Percentiles rank a stretch among this genome's conserved stretches.
These are phyloP conservation scores for Backusella mclennaniae DNA, from an alignment of 192 early-diverging fungal species.

Conservation along the genomic window DNA sequence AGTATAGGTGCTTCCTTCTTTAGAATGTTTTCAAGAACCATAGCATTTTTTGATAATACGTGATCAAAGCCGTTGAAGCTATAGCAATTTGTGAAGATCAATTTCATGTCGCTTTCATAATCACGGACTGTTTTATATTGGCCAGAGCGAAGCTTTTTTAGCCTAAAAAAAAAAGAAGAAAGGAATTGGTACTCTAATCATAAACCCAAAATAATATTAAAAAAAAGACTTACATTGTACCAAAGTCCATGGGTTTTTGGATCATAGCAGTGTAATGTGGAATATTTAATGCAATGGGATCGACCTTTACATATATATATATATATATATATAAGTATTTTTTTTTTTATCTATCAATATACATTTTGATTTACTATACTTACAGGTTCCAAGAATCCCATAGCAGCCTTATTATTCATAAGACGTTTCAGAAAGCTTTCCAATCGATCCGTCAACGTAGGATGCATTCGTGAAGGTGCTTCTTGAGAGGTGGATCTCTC, in stretches of 20 bases:
- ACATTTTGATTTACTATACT: background rate
- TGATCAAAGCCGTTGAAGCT: slow-evolving; percentile 63
- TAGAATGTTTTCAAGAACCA: slow-evolving; percentile 42
- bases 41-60: slow-evolving; percentile 59
- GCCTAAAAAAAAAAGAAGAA: background rate
- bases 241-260: slow-evolving; percentile 74
- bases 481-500: background rate
- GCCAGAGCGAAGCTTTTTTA: slow-evolving; percentile 46
- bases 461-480: background rate
- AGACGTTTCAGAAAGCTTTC: slow-evolving; percentile 35
- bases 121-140: slow-evolving; percentile 29
- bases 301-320: slow-evolving; percentile 34
- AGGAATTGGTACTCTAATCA: background rate
- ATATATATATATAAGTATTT: background rate
- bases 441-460: slow-evolving; percentile 31
- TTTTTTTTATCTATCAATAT: background rate
- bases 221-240: slow-evolving; percentile 46
- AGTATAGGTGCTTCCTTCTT: background rate
- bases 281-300: slow-evolving; percentile 41
- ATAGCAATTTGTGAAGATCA: slow-evolving; percentile 73
- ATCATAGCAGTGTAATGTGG: slow-evolving; percentile 49
- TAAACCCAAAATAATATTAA: background rate
- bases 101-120: slow-evolving; percentile 59
- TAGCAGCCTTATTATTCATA: slow-evolving; percentile 33
- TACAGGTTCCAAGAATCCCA: slow-evolving; percentile 45